Base-by-base conservation (phyloP, 2,329 filamentous ascomycete genomes). In the Neopestalotiopsis sp. region DNA sequence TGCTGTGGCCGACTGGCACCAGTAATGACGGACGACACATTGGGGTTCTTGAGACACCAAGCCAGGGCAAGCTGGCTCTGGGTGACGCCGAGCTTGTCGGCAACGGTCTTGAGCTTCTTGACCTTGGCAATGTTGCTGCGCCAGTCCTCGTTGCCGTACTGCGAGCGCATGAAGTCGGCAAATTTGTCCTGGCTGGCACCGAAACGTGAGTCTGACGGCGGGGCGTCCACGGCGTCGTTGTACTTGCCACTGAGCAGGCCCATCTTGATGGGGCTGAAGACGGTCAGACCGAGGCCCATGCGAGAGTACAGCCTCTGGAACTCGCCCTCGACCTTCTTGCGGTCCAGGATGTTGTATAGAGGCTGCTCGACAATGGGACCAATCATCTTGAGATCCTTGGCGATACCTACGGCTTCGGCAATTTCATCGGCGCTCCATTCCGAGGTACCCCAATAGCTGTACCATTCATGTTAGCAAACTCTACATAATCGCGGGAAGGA, bases 351-450 rank as follows among this genome's bases (percentile, higher is more conserved):
- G 80, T 90, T 91, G 81, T 92, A 92, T 65, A 86, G 82, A 1
- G 90, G 90, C 80, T 92, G 90, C 79, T 92, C 90, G 80, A 91
- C 87, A 40, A 91, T 74, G 2, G 90, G 90, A 7, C 88, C 89
- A 70, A 92, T 85, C 56, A 92, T 81, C 14, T 85, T 84, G 9
- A 91, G 83, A 71, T 83, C 84, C 72, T 91, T 88, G 42, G 90
- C 88, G 70, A 70, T 88, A 83, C 14, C 87, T 82, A 82, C 87
- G 89, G 90, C 90, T 69, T 88, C 84, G 5, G 86, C 85, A 75
- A 92, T 91, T 81, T 92, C 89, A 69, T 87, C 85, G 58, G 90
- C 88, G 70, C 84, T 85, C 90, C 90, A 92, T 78, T 92, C 89
- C 0, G 88, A 91, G 0, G 90, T 92, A 57, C 90, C 90, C 90